Conservation (phyloP, 129 eudicot species). For the Helianthus tuberosus region DNA sequence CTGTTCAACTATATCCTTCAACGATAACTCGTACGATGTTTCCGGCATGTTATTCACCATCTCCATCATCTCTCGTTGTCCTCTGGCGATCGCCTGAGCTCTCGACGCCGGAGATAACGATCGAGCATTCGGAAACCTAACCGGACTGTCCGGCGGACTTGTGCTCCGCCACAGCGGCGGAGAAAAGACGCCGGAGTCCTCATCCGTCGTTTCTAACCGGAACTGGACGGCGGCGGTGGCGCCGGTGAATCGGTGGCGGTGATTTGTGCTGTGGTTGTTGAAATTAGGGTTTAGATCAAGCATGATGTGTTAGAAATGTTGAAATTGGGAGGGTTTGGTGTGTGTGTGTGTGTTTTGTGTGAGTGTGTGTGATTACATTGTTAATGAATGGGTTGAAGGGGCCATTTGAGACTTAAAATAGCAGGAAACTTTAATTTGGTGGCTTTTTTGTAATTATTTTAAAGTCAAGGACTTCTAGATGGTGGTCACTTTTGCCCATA, state of each 20-base stretch:
- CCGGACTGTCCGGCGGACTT: conserved; percentile 40
- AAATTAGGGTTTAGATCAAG: conserved; percentile 37
- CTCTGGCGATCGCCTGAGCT: conserved; percentile 72
- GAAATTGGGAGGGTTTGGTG: conserved; percentile 2
- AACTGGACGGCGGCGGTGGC: conserved; percentile 33
- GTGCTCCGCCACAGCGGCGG: conserved; percentile 63
- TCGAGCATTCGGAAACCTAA: conserved; percentile 19
- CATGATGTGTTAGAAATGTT: conserved; percentile 30
- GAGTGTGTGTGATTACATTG: conserved; percentile 30
- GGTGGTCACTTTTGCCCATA: background rate
- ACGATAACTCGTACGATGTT: conserved; percentile 73
- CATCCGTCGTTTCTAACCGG: conserved; percentile 38
- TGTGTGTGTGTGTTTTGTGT: conserved; percentile 21
- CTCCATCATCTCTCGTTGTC: conserved; percentile 85
- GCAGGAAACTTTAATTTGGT: conserved; percentile 30
- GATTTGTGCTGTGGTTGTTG: background rate
- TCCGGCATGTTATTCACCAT: conserved; percentile 94
- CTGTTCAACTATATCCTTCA: conserved; percentile 76
- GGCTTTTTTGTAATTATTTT: conserved; percentile 12
- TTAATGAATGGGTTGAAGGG: conserved; percentile 39
- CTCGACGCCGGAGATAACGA: conserved; percentile 59
- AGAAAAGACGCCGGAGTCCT: conserved; percentile 54
- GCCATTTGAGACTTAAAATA: conserved; percentile 40
- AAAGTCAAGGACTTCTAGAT: conserved; percentile 67
- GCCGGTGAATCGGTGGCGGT: conserved; percentile 16